Evolutionary conservation across 176 grass and related monocot species (phyloP).

Genomic region (Tillandsia leiboldiana): DNA sequence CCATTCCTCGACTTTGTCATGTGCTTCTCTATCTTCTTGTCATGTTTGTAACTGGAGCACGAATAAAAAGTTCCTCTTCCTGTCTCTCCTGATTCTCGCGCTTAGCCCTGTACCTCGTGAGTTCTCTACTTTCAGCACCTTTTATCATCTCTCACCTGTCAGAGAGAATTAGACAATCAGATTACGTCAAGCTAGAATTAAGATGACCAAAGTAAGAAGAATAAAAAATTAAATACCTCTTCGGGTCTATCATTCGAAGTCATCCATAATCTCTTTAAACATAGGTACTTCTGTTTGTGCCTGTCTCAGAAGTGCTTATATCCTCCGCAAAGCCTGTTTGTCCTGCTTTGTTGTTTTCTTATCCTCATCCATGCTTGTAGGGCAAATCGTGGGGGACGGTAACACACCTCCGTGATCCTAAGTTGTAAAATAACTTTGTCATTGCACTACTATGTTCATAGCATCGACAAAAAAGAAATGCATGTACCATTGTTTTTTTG

Average conservation of each 20-base stretch:
- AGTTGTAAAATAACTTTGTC: not conserved
- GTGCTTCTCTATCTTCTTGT: slow-evolving; percentile 56
- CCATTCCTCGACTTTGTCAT: slow-evolving; percentile 54
- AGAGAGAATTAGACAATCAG: slow-evolving; percentile 9
- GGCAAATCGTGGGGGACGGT: slow-evolving; percentile 64
- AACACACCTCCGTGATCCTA: slow-evolving; percentile 64
- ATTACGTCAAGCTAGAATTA: slow-evolving; percentile 19
- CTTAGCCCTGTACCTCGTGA: slow-evolving; percentile 45
- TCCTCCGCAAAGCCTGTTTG: slow-evolving; percentile 70
- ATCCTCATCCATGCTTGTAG: slow-evolving; percentile 55
- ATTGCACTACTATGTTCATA: not conserved
- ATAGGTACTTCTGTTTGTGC: slow-evolving; percentile 55
- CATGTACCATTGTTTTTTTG: not conserved
- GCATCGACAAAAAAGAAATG: not conserved
- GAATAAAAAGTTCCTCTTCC: slow-evolving; percentile 71
- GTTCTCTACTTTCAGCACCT: slow-evolving; percentile 79
- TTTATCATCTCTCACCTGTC: slow-evolving; percentile 56
- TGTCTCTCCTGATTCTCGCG: slow-evolving; percentile 45
- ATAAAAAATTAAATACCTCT: slow-evolving; percentile 49
- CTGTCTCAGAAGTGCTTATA: slow-evolving; percentile 43
- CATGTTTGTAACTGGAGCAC: slow-evolving; percentile 69
- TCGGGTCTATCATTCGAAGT: slow-evolving; percentile 57
- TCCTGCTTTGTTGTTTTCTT: slow-evolving; percentile 42
- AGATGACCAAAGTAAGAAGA: not conserved
- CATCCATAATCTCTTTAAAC: slow-evolving; percentile 61